Percentiles rank a stretch among this genome's conserved stretches.
Evolutionary conservation across 805 yeast genomes (phyloP).

Genomic region (Priceomyces carsonii): DNA sequence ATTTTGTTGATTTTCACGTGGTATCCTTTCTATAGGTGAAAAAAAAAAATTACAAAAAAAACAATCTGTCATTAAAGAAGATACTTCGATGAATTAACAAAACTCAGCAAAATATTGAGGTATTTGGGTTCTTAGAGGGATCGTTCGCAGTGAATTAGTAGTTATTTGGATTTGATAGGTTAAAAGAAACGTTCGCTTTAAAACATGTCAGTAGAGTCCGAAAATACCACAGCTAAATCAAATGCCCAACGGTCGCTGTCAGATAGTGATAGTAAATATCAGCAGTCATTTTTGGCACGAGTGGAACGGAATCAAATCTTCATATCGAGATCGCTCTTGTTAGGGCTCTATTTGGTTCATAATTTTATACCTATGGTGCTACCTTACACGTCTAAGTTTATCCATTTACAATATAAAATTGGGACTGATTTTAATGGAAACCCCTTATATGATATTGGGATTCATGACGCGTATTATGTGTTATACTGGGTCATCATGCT

Average conservation of each 20-base stretch:
- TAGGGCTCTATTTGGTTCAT: conserved; percentile 26
- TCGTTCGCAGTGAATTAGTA: no score
- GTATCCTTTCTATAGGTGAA: no score
- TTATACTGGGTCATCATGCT: conserved; percentile 55
- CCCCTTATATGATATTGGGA: conserved; percentile 52
- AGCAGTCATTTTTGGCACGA: conserved; percentile 23
- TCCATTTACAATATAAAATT: conserved; percentile 32
- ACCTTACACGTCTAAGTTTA: conserved; percentile 33
- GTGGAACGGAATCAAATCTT: conserved; percentile 40
- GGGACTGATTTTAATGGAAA: conserved; percentile 14
- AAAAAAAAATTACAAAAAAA: no score
- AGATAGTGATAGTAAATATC: conserved; percentile 11
- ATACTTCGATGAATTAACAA: no score
- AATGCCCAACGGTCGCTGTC: no score
- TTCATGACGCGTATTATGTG: conserved; percentile 55
- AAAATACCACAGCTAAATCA: no score
- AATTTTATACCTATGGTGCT: conserved; percentile 20
- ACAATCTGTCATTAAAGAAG: no score
- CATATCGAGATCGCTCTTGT: conserved; percentile 29
- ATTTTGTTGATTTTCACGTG: conserved; percentile 3
- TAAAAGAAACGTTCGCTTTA: no score
- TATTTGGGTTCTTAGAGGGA: no score
- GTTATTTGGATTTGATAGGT: no score
- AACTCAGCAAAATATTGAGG: no score
- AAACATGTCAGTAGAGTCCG: no score